A percentile compares a stretch with the other conserved stretches of the same genome.
These are phyloP conservation scores for Macrophomina phaseolina DNA, from an alignment of 2,329 filamentous ascomycete species.

Conservation along the genomic window DNA sequence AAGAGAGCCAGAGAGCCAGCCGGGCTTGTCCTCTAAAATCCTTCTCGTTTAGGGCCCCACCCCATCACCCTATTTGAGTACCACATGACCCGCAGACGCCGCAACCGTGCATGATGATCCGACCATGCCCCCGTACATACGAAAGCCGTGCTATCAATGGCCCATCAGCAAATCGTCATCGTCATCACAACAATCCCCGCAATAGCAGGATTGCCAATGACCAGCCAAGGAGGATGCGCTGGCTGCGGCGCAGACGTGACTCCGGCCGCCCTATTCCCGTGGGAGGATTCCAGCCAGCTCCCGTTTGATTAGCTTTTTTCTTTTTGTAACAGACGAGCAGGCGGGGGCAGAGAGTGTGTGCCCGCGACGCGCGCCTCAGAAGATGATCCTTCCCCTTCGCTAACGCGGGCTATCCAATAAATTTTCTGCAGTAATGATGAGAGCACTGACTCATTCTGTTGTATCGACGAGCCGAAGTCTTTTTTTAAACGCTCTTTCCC, in stretches of 20 bases:
- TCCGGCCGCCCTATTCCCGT: neutral
- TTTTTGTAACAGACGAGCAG: neutral
- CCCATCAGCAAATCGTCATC: constrained; percentile 4
- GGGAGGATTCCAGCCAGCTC: neutral
- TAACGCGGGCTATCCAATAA: constrained; percentile 6
- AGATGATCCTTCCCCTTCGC: neutral
- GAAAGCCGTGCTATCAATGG: neutral
- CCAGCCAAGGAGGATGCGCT: constrained; percentile 1
- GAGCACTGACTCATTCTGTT: neutral
- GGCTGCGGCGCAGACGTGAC: constrained; percentile 14
- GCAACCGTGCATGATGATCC: constrained; percentile 12
- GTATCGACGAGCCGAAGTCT: neutral
- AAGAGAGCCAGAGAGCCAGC: neutral
- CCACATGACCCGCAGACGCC: constrained; percentile 15
- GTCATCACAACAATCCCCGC: constrained; percentile 6
- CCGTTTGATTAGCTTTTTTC: neutral
- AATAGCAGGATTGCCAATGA: neutral
- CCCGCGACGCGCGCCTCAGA: neutral
- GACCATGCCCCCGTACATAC: too few relatives aligned
- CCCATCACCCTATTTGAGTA: neutral
- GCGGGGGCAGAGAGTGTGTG: neutral
- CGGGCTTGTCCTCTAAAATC: constrained; percentile 2
- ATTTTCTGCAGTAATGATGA: neutral
- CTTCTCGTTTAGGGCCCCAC: constrained; percentile 14
- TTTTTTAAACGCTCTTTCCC: neutral